A percentile compares a stretch with the other conserved stretches of the same genome.
These are phyloP conservation scores for Artemisia tridentata DNA, from an alignment of 129 eudicot species.

Conservation along the genomic window DNA sequence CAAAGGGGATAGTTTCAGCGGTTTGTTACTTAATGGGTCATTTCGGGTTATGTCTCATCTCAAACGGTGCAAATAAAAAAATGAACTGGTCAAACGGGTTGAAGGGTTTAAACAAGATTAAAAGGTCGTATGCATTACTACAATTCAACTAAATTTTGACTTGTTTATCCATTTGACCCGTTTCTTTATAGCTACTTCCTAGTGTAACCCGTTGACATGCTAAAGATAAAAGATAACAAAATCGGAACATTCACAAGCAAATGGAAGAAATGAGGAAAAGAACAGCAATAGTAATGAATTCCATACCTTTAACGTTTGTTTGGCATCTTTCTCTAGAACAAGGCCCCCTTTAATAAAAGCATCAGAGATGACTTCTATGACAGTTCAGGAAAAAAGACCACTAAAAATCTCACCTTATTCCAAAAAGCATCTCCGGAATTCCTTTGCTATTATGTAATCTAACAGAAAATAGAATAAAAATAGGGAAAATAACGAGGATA, in stretches of 20 bases:
- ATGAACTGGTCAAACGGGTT: too few species aligned
- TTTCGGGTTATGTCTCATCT: neutral
- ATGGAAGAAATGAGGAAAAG: neutral
- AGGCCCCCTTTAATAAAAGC: constrained; percentile 88
- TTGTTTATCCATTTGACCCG: too few species aligned
- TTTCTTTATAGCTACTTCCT: too few species aligned
- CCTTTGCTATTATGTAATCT: neutral
- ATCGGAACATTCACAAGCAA: too few species aligned
- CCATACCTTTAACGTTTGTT: constrained; percentile 60
- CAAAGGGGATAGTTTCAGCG: neutral
- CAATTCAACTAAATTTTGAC: too few species aligned
- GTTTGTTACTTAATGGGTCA: neutral
- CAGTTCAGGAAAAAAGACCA: constrained; percentile 44
- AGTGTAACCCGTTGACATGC: too few species aligned
- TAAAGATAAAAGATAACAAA: too few species aligned
- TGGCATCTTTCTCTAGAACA: constrained; percentile 73
- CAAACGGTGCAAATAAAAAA: too few species aligned
- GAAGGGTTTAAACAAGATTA: too few species aligned
- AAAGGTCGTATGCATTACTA: too few species aligned
- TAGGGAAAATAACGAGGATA: constrained; percentile 48
- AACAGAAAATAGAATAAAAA: neutral
- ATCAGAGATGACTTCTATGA: constrained; percentile 74
- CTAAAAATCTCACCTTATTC: neutral
- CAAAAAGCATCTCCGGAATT: neutral
- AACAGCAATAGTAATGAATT: neutral